Evolutionary conservation across 169 alveolate species (phyloP).

Genomic region (Theileria orientalis): DNA sequence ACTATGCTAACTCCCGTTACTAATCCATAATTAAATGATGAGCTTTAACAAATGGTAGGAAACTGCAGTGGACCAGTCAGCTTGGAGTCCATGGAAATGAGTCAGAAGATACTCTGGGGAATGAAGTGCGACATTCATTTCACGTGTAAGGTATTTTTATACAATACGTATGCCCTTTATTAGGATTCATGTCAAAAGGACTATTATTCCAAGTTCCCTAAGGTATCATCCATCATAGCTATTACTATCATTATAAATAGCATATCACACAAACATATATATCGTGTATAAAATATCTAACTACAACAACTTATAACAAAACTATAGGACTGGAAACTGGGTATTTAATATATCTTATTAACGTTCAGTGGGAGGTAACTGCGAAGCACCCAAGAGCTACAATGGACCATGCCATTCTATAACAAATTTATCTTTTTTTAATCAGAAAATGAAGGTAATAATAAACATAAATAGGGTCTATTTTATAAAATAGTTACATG

Average conservation of each 20-base stretch:
- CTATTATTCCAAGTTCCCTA: neutral
- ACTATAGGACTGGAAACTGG: slow-evolving; percentile 48
- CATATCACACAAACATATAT: no score
- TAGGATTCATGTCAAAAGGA: neutral
- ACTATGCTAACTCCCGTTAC: neutral
- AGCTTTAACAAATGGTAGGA: slow-evolving; percentile 4
- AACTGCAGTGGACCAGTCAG: slow-evolving; percentile 11
- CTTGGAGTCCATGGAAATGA: slow-evolving; percentile 17
- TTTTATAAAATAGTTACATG: neutral
- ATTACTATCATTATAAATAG: no score
- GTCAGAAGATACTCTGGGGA: slow-evolving; percentile 46
- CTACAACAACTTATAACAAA: no score
- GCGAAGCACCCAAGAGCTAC: slow-evolving; percentile 52
- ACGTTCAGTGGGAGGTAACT: slow-evolving; percentile 26
- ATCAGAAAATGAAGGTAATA: slow-evolving; percentile 38
- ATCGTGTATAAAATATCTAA: no score
- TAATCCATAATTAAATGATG: no score
- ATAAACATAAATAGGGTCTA: no score
- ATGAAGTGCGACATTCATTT: slow-evolving; percentile 42
- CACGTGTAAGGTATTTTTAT: slow-evolving; percentile 37
- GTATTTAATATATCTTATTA: neutral
- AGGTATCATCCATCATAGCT: no score
- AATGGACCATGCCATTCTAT: slow-evolving; percentile 53
- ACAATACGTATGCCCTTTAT: neutral
- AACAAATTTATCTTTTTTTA: slow-evolving; percentile 57